Evolutionary conservation across 179 eudicot species (phyloP), one percentile per base, ranked within the genome.

Genomic region (Gypsophila paniculata): DNA sequence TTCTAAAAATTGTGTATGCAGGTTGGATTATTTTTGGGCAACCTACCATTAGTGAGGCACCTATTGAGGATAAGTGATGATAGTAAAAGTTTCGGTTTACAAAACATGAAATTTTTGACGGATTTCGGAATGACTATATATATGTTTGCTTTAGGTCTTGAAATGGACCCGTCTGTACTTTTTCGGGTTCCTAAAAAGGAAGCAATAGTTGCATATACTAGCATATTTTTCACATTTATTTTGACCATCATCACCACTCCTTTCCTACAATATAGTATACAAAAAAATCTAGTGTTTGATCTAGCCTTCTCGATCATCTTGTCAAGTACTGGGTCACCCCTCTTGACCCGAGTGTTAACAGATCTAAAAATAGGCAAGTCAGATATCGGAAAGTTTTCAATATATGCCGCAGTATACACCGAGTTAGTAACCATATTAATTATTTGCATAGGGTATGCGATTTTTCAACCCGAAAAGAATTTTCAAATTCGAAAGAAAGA

Each of bases 321-420:
- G 12, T 82, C 90, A 0, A 89, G 97, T 70, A 91, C 98, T 0
- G 91, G 90, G 26, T 87, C 93, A 21, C 96, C 97, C 8, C 73
- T 93, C 26, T 73, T 93, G 0, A 82, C 96, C 1, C 84, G 98
- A 9, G 81, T 93, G 12, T 83, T 93, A n/a, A 91, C 91, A 9
- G 97, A 93, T 70, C 82, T 91, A 61, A 93, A 91, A 72, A 91
- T 93, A 2, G 97, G 93, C 0, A 91, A 84, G 68, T 93, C 98
- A 0, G 97, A 93, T 76, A 88, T 93, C 0, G 97, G 97, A 12
- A 73, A 84, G 59, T 86, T 93, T 10, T 86, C 91, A 12, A 89
- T 93, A 23, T 82, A 88, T 2, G 82, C 98, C 0, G 96, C 91
- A 19, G 83, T 91, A 6, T 82, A 85, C 51, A 84, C 91, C 0